Percentiles rank a stretch among this genome's conserved stretches.
phyloP scores from a whole-genome alignment of 768 basidiomycete genomes.

The Lentinula boryana region DNA sequence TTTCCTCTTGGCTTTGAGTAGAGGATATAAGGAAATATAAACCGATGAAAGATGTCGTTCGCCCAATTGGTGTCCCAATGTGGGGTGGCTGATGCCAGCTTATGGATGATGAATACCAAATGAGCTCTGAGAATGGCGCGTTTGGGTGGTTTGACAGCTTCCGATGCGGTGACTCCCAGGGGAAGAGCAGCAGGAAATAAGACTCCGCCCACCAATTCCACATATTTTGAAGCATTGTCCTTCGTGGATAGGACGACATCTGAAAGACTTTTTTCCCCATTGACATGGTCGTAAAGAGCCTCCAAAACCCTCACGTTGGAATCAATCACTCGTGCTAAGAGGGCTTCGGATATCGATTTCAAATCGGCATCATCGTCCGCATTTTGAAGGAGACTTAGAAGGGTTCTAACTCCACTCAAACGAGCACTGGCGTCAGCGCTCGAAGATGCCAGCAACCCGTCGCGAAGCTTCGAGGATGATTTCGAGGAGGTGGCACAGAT shows the following conservation, averaged over 20 bases:
- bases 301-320: conserved; percentile 53
- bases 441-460: conserved; percentile 39
- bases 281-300: conserved; percentile 54
- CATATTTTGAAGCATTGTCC: conserved; percentile 23
- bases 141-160: conserved; percentile 28
- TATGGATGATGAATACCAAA: conserved; percentile 47
- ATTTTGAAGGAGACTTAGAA: conserved; percentile 36
- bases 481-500: neutral
- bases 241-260: neutral
- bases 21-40: conserved; percentile 71
- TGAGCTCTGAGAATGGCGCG: conserved; percentile 51
- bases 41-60: conserved; percentile 37
- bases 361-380: conserved; percentile 20
- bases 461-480: neutral
- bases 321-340: conserved; percentile 69
- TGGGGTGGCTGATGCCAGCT: conserved; percentile 23
- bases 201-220: conserved; percentile 34
- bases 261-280: neutral
- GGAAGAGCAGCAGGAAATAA: conserved; percentile 22
- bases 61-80: conserved; percentile 16
- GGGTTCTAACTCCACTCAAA: conserved; percentile 47
- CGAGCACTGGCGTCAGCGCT: conserved; percentile 60
- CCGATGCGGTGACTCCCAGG: neutral
- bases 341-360: conserved; percentile 55
- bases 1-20: conserved; percentile 68